Conservation (phyloP, 2,329 filamentous ascomycete species). For the Botrytis fragariae region DNA sequence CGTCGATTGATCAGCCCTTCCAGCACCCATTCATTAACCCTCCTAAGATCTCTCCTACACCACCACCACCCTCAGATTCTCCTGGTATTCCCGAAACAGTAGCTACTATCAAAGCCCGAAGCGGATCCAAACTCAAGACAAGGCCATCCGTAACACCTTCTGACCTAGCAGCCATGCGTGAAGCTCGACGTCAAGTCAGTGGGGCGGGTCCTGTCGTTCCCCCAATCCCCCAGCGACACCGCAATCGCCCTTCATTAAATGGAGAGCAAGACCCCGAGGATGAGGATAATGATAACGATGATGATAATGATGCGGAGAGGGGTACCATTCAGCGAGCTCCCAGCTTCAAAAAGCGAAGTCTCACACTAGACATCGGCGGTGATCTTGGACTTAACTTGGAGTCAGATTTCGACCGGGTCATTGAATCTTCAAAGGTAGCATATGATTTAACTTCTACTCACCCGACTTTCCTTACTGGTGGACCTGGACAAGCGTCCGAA, state of each 20-base stretch:
- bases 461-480: constrained; percentile 24
- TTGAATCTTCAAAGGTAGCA: constrained; percentile 94
- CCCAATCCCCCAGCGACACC: constrained; percentile 60
- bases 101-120: constrained; percentile 80
- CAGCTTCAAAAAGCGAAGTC: constrained; percentile 77
- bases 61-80: constrained; percentile 42
- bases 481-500: constrained; percentile 48
- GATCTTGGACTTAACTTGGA: constrained; percentile 85
- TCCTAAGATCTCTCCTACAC: constrained; percentile 23
- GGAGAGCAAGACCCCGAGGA: constrained; percentile 39
- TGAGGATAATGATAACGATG: constrained; percentile 30
- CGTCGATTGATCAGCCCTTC: constrained; percentile 11
- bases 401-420: constrained; percentile 90
- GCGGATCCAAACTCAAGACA: constrained; percentile 83
- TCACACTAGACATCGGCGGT: constrained; percentile 70
- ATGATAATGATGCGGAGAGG: constrained; percentile 32
- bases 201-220: constrained; percentile 63
- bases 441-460: constrained; percentile 41
- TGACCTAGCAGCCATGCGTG: constrained; percentile 80
- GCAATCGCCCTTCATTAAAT: constrained; percentile 53
- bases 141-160: constrained; percentile 83
- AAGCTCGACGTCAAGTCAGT: constrained; percentile 81
- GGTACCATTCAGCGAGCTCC: constrained; percentile 52
- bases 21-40: constrained; percentile 44
- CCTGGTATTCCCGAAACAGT: constrained; percentile 74